Evolutionary conservation across 306 rosid species (phyloP).

Genomic region (Corylus americana): DNA sequence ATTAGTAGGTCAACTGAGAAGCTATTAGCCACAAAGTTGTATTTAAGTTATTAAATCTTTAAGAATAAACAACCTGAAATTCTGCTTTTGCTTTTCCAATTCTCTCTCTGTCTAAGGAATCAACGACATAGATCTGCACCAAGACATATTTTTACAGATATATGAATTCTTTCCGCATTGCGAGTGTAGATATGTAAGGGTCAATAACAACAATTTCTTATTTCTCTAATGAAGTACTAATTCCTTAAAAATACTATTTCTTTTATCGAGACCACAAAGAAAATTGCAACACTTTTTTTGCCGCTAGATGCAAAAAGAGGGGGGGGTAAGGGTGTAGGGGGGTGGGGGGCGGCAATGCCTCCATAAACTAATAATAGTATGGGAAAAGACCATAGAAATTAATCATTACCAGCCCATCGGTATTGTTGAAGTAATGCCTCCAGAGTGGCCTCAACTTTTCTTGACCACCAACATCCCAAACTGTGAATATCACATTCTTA

Average conservation of each 20-base stretch:
- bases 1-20: slow-evolving; percentile 28
- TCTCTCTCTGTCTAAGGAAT: slow-evolving; percentile 93
- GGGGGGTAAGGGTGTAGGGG: too few relatives aligned
- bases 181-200: background rate
- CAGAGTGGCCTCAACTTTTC: slow-evolving; percentile 95
- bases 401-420: slow-evolving; percentile 79
- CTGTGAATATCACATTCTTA: slow-evolving; percentile 94
- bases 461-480: slow-evolving; percentile 99
- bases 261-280: background rate
- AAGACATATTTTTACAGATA: slow-evolving; percentile 15
- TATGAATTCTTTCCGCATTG: background rate
- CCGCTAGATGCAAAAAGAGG: background rate
- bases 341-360: too few relatives aligned
- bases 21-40: slow-evolving; percentile 8
- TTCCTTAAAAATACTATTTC: background rate
- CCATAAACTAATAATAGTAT: background rate
- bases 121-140: slow-evolving; percentile 89
- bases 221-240: background rate
- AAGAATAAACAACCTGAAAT: slow-evolving; percentile 68
- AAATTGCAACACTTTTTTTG: background rate
- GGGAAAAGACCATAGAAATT: slow-evolving; percentile 18
- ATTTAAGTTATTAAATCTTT: slow-evolving; percentile 22
- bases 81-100: slow-evolving; percentile 84
- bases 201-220: background rate
- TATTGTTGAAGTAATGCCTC: slow-evolving; percentile 95